These are phyloP conservation scores for Pinus tabuliformis DNA, from an alignment of 75 land plant species.

Conservation along the genomic window DNA sequence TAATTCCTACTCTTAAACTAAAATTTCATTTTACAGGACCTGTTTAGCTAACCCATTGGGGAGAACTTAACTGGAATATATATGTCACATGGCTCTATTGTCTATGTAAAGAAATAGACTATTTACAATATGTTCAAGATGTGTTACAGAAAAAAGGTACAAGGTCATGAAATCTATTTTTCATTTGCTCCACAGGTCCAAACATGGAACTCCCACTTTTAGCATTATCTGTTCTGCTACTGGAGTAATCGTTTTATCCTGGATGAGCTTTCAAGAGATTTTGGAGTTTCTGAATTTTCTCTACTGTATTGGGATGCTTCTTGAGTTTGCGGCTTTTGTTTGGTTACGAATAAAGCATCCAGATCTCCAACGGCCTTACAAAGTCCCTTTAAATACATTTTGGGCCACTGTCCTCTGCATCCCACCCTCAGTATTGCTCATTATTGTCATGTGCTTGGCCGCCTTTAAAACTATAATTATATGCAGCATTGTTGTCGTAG, in stretches of 20 bases:
- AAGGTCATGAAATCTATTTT: neutral
- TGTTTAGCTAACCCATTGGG: no score
- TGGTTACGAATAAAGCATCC: conserved; percentile 62
- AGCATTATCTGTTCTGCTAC: conserved; percentile 73
- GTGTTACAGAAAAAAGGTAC: no score
- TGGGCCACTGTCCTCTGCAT: conserved; percentile 51
- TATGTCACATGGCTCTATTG: no score
- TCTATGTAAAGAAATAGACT: no score
- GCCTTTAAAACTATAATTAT: conserved; percentile 47
- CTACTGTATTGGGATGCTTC: conserved; percentile 80
- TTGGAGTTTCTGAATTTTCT: conserved; percentile 56
- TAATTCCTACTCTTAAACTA: neutral
- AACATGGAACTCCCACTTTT: conserved; percentile 69
- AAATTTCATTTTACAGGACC: no score
- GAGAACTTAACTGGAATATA: no score
- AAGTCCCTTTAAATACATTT: conserved; percentile 49
- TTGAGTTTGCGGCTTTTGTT: conserved; percentile 85
- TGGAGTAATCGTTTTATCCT: conserved; percentile 73
- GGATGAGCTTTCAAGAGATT: conserved; percentile 87
- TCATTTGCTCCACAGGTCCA: conserved; percentile 36
- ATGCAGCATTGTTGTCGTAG: conserved; percentile 23
- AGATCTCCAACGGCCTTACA: conserved; percentile 62
- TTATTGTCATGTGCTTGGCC: conserved; percentile 73
- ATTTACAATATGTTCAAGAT: no score
- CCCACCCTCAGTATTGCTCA: conserved; percentile 51